phyloP scores from a whole-genome alignment of 306 rosid genomes.

The Biancaea sappan region DNA sequence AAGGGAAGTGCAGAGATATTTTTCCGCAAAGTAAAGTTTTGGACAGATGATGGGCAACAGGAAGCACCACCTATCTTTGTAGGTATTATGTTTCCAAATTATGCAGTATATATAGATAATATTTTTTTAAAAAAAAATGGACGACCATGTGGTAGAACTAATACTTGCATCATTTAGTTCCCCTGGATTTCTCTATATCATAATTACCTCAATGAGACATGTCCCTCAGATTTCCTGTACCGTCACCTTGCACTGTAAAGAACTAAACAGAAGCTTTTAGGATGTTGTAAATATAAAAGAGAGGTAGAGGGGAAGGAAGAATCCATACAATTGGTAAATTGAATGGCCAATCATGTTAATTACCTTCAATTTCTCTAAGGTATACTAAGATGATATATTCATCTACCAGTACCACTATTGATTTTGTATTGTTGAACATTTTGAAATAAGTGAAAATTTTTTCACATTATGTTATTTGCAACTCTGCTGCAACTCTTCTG shows the following conservation, averaged over 20 bases:
- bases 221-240: conserved; percentile 9
- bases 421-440: conserved; percentile 9
- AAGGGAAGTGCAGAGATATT: conserved; percentile 81
- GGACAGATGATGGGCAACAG: conserved; percentile 81
- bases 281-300: conserved; percentile 14
- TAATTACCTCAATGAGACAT: conserved; percentile 20
- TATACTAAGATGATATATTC: conserved; percentile 4
- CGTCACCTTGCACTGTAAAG: conserved; percentile 6
- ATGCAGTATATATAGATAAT: conserved; percentile 32
- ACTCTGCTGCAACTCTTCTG: neutral
- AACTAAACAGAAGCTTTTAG: conserved; percentile 1
- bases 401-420: neutral
- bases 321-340: conserved; percentile 9
- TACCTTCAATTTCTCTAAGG: conserved; percentile 16
- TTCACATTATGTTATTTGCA: neutral
- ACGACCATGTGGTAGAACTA: neutral
- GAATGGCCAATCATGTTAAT: conserved; percentile 22
- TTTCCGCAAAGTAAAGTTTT: conserved; percentile 84
- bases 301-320: neutral
- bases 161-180: conserved; percentile 13
- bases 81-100: conserved; percentile 79
- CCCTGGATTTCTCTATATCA: conserved; percentile 10
- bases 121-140: conserved; percentile 18
- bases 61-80: conserved; percentile 98
- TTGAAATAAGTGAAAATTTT: neutral